phyloP scores from a whole-genome alignment of 257 asterid genomes.

The Solanum rostratum region DNA sequence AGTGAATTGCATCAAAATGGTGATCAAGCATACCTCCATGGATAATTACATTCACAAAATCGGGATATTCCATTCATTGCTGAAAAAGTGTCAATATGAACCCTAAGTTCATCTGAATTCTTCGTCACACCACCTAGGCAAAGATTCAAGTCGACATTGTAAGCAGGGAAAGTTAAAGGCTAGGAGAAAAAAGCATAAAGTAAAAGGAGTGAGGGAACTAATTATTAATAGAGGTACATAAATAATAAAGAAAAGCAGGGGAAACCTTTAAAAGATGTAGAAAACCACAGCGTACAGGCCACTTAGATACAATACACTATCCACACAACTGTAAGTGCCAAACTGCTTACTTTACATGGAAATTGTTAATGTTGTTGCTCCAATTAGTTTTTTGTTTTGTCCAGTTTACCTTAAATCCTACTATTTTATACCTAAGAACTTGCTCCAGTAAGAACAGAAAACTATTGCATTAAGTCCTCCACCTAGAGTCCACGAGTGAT shows the following conservation, averaged over 20 bases:
- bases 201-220: neutral
- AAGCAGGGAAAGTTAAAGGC: neutral
- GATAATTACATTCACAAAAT: constrained; percentile 59
- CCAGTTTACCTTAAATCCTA: neutral
- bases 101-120: constrained; percentile 47
- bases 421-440: neutral
- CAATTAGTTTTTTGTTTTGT: neutral
- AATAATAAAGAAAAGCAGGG: neutral
- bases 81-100: constrained; percentile 83
- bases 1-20: neutral
- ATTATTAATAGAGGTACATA: neutral
- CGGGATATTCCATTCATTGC: constrained; percentile 96
- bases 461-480: neutral
- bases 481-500: neutral
- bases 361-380: neutral
- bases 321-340: neutral
- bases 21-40: constrained; percentile 57
- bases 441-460: neutral
- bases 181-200: neutral
- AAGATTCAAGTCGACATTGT: neutral
- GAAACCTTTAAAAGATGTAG: neutral
- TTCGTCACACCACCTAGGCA: constrained; percentile 39
- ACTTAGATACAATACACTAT: neutral
- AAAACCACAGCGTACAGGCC: neutral
- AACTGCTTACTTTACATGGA: neutral